Conservation (phyloP, 768 basidiomycete genomes). For the button mushroom (Agaricus bisporus) region DNA sequence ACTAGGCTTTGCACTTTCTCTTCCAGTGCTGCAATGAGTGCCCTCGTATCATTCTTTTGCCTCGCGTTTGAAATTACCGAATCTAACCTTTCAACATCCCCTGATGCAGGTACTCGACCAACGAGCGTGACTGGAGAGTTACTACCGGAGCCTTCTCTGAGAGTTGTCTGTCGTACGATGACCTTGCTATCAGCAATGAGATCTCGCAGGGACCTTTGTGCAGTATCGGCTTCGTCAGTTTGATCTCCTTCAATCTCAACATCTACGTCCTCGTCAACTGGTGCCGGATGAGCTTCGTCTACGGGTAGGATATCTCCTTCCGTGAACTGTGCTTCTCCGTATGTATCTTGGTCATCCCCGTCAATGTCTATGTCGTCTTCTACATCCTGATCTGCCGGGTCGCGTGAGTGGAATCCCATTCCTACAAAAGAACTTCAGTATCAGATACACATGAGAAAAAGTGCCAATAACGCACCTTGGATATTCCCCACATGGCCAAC, state of each 20-base stretch:
- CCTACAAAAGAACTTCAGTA: slow-evolving; percentile 30
- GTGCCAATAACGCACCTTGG: slow-evolving; percentile 29
- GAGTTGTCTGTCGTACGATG: slow-evolving; percentile 18
- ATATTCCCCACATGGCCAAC: slow-evolving; percentile 42
- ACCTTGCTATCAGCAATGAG: slow-evolving; percentile 49
- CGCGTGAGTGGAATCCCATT: slow-evolving; percentile 65
- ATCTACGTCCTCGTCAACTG: slow-evolving; percentile 31
- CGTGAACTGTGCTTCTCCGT: slow-evolving; percentile 70
- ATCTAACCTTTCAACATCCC: slow-evolving; percentile 41
- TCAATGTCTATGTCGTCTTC: slow-evolving; percentile 81
- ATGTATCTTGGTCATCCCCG: slow-evolving; percentile 63
- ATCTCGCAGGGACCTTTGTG: slow-evolving; percentile 38
- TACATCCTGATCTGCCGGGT: slow-evolving; percentile 50
- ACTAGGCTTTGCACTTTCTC: slow-evolving; percentile 55
- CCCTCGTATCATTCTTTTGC: slow-evolving; percentile 39
- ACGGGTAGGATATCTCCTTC: slow-evolving; percentile 59
- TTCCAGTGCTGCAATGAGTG: slow-evolving; percentile 50
- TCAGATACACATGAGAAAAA: slow-evolving; percentile 9
- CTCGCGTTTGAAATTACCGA: slow-evolving; percentile 43
- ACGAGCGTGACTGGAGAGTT: slow-evolving; percentile 24
- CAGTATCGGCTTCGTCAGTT: slow-evolving; percentile 25
- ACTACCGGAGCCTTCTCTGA: slow-evolving; percentile 12
- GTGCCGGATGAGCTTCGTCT: slow-evolving; percentile 15
- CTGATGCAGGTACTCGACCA: slow-evolving; percentile 34
- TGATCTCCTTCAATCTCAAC: slow-evolving; percentile 36